Conservation (phyloP, 2,329 filamentous ascomycete genomes). For the Penicillium sp. region DNA sequence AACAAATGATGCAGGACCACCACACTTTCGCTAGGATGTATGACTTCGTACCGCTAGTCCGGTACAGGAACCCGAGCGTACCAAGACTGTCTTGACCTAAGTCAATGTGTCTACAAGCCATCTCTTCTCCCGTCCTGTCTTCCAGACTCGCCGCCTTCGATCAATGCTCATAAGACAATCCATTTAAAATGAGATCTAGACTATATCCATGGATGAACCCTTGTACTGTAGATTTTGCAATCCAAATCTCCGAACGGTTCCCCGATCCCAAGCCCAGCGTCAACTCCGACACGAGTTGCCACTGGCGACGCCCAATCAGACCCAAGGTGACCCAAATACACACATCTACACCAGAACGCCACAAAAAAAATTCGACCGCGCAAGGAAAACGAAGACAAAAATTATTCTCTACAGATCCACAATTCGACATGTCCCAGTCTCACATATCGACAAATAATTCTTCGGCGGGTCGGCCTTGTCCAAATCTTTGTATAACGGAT, state of each 20-base stretch:
- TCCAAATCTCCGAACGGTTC: background rate
- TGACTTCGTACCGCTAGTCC: background rate
- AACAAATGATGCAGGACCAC: background rate
- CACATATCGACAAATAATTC: slow-evolving; percentile 46
- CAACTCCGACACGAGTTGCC: slow-evolving; percentile 1
- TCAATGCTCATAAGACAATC: background rate
- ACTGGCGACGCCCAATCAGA: background rate
- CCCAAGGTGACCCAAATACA: background rate
- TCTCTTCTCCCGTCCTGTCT: background rate
- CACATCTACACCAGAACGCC: slow-evolving; percentile 3
- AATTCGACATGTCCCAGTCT: slow-evolving; percentile 39
- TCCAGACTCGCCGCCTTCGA: no score
- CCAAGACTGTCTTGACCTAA: background rate
- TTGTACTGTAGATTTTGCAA: background rate
- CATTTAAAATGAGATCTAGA: background rate
- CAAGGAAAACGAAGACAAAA: background rate
- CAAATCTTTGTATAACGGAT: slow-evolving; percentile 43
- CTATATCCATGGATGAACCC: slow-evolving; percentile 1
- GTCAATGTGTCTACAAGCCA: background rate
- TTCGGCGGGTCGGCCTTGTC: slow-evolving; percentile 37
- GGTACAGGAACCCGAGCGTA: background rate
- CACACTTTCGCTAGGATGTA: background rate
- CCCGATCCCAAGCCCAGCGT: background rate
- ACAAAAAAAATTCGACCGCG: background rate
- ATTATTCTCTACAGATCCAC: slow-evolving; percentile 36